Conservation (phyloP, 345 rosid genomes). For the Gossypium longicalyx region DNA sequence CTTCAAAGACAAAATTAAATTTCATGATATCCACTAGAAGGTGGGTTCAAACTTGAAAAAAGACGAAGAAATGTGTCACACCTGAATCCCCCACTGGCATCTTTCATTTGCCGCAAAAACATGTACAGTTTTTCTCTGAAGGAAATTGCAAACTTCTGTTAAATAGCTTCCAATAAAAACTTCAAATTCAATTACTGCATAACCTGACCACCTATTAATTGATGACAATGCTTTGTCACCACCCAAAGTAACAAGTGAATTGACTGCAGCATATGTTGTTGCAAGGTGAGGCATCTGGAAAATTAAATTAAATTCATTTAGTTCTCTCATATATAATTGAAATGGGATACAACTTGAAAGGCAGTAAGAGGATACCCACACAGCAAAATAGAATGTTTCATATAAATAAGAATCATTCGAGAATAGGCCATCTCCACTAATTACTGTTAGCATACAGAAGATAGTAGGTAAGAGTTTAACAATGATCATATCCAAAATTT, state of each 20-base stretch:
- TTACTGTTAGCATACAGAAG: slow-evolving; percentile 4
- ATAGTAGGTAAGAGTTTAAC: neutral
- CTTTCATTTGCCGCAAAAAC: slow-evolving; percentile 73
- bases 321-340: neutral
- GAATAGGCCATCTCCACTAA: neutral
- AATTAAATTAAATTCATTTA: slow-evolving; percentile 11
- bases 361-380: neutral
- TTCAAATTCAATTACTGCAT: neutral
- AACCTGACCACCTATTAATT: slow-evolving; percentile 66
- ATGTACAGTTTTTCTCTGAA: slow-evolving; percentile 55
- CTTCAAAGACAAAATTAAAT: neutral
- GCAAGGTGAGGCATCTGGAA: slow-evolving; percentile 94
- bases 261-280: slow-evolving; percentile 93
- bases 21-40: neutral
- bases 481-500: slow-evolving; percentile 10
- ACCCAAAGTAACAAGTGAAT: slow-evolving; percentile 84
- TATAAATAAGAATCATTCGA: slow-evolving; percentile 2
- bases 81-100: slow-evolving; percentile 82
- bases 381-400: neutral
- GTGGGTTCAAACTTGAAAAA: neutral
- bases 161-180: slow-evolving; percentile 21
- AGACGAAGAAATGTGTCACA: slow-evolving; percentile 18
- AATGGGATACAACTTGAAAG: neutral
- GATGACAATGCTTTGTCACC: slow-evolving; percentile 63
- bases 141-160: slow-evolving; percentile 22